Percentiles rank a stretch among this genome's conserved stretches.
Evolutionary conservation across 768 basidiomycete genomes (phyloP).

Genomic region (Leccinum subgranulosum): DNA sequence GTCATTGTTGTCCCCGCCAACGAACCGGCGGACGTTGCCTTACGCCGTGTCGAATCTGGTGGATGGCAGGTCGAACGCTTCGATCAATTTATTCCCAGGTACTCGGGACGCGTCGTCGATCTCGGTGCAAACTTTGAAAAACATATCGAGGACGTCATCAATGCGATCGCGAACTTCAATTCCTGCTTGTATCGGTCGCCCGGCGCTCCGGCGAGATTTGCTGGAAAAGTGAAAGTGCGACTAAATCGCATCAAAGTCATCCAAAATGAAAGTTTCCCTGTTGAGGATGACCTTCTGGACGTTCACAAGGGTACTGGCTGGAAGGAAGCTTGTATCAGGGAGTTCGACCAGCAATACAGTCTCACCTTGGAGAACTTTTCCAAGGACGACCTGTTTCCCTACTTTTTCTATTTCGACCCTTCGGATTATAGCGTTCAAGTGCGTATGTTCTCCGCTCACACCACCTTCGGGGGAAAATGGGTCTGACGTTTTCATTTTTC

Average conservation of each 20-base stretch:
- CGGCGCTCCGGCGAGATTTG: constrained; percentile 3
- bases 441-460: neutral
- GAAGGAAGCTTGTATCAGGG: constrained; percentile 12
- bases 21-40: constrained; percentile 9
- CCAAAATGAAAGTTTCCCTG: neutral
- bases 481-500: neutral
- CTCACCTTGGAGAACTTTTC: constrained; percentile 19
- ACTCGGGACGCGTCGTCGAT: constrained; percentile 1
- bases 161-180: constrained; percentile 19
- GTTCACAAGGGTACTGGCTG: neutral
- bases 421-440: constrained; percentile 19
- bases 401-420: constrained; percentile 25
- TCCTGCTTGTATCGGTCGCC: constrained; percentile 17
- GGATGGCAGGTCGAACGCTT: constrained; percentile 17
- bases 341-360: constrained; percentile 10
- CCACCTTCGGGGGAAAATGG: neutral
- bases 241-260: constrained; percentile 6
- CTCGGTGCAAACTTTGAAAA: neutral
- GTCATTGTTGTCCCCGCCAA: constrained; percentile 5
- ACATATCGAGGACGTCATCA: constrained; percentile 3
- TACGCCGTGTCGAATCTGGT: neutral
- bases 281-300: constrained; percentile 9
- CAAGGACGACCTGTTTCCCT: constrained; percentile 17
- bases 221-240: constrained; percentile 11
- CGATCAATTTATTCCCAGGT: constrained; percentile 9